Evolutionary conservation across 495 filamentous ascomycete genomes (phyloP), one percentile per base, ranked within the genome.

Genomic region (Aspergillus coremiiformis): DNA sequence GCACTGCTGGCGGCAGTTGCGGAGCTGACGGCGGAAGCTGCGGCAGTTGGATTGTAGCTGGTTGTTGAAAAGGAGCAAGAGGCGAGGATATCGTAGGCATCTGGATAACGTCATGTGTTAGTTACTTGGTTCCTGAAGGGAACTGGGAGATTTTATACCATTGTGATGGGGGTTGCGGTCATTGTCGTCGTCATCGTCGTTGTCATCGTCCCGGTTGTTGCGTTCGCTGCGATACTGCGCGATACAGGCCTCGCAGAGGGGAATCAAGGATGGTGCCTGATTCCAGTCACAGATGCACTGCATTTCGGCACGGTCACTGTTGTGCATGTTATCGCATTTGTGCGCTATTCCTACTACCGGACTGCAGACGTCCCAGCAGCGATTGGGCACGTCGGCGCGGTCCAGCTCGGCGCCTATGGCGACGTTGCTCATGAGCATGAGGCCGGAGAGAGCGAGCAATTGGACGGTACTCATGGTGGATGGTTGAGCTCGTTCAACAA

Each of bases 181-280:
- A 21, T 62, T 46, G 24, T 54, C 23, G 12, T 57, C 54, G 19
- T 59, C 23, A n/a, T n/a, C n/a, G n/a, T n/a, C n/a, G n/a, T n/a
- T n/a, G n/a, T 58, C 11, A 22, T 57, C 55, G 19, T 56, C 11
- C n/a, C 44, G 35, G 29, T 62, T 54, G 32, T 57, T 44, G 15
- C 44, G 30, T 8, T 51, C 50, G 22, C 29, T 47, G 4, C 56
- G 54, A 55, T 64, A 62, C 29, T 68, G 57, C 23, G 63, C 55
- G 17, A 71, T 71, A 20, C 68, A 71, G 27, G 66, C 68, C n/a
- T 66, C 65, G 45, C 68, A 71, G 30, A 64, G 60, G 8, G 68
- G 66, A 20, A 71, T 51, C 12, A 61, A 56, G 7, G 48, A 62
- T 12, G 57, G 47, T 10, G 63, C 63, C 24, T 52, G 30, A 9